A percentile compares a stretch with the other conserved stretches of the same genome.
These are phyloP conservation scores for Russula brevipes DNA, from an alignment of 768 basidiomycete genomes.

Conservation along the genomic window DNA sequence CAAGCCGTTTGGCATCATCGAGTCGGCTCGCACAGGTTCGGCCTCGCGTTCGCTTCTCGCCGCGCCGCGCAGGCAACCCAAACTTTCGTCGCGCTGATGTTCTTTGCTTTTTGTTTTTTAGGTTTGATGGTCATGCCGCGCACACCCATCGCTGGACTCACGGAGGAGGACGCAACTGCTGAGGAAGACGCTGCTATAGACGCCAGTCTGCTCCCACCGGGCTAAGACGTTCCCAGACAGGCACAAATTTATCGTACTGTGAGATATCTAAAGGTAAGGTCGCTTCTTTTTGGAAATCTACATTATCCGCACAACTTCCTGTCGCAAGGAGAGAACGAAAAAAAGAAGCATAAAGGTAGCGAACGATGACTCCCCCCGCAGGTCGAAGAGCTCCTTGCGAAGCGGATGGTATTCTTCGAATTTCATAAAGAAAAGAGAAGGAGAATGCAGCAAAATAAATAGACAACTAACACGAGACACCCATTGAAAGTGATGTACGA, in stretches of 20 bases:
- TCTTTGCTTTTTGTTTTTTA: conserved; percentile 29
- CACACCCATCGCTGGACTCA: conserved; percentile 68
- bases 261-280: background rate
- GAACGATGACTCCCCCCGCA: background rate
- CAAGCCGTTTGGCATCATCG: conserved; percentile 92
- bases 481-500: background rate
- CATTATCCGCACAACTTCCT: background rate
- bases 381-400: background rate
- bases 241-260: background rate
- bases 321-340: background rate
- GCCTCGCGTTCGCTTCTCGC: background rate
- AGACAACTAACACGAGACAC: background rate
- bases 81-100: background rate
- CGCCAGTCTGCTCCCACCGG: conserved; percentile 89
- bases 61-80: background rate
- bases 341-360: too few relatives aligned
- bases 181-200: conserved; percentile 65
- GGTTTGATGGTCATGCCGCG: conserved; percentile 98
- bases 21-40: conserved; percentile 89
- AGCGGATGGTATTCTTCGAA: conserved; percentile 10
- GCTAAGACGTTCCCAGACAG: conserved; percentile 40
- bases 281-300: background rate
- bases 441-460: conserved; percentile 23
- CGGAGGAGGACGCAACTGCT: conserved; percentile 50
- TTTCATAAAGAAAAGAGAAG: background rate